These are phyloP conservation scores for Pholiota microspora DNA, from an alignment of 768 basidiomycete genomes.

Conservation along the genomic window DNA sequence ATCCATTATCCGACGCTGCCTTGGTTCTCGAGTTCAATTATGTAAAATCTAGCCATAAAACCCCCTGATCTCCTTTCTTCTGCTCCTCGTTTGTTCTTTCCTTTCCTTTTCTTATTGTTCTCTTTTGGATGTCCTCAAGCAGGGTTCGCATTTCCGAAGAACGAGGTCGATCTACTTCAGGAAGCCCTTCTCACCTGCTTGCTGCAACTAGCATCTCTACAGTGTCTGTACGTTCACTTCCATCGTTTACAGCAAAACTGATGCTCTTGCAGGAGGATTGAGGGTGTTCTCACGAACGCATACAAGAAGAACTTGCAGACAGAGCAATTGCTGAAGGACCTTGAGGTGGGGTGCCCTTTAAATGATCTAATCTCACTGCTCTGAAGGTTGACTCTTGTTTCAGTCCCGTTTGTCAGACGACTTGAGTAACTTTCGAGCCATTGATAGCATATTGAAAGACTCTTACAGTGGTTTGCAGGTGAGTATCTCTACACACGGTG, in stretches of 20 bases:
- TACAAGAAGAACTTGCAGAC: conserved; percentile 47
- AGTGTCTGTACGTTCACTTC: conserved; percentile 17
- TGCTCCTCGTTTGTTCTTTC: conserved; percentile 12
- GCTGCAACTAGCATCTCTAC: conserved; percentile 19
- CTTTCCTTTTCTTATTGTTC: conserved; percentile 15
- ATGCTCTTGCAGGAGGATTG: conserved; percentile 37
- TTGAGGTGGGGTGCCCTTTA: conserved; percentile 42
- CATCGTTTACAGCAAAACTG: conserved; percentile 1
- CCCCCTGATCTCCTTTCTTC: conserved; percentile 12
- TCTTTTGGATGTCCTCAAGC: conserved; percentile 21
- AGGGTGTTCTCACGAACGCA: conserved; percentile 42
- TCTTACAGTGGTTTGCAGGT: conserved; percentile 62
- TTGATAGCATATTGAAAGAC: conserved; percentile 68
- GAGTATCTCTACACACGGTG: conserved; percentile 13
- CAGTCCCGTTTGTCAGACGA: conserved; percentile 68
- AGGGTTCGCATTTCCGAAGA: conserved; percentile 15
- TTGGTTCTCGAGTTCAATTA: not conserved
- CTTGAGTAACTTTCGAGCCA: conserved; percentile 71
- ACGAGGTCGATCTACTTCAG: conserved; percentile 14
- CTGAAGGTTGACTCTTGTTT: conserved; percentile 2
- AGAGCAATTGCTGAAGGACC: conserved; percentile 58
- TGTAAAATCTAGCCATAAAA: conserved; percentile 24
- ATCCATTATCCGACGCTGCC: not conserved
- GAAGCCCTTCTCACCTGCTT: conserved; percentile 12
- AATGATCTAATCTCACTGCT: not conserved